Base-by-base conservation (phyloP, 2,329 filamentous ascomycete genomes). In the Teratosphaeria destructans region DNA sequence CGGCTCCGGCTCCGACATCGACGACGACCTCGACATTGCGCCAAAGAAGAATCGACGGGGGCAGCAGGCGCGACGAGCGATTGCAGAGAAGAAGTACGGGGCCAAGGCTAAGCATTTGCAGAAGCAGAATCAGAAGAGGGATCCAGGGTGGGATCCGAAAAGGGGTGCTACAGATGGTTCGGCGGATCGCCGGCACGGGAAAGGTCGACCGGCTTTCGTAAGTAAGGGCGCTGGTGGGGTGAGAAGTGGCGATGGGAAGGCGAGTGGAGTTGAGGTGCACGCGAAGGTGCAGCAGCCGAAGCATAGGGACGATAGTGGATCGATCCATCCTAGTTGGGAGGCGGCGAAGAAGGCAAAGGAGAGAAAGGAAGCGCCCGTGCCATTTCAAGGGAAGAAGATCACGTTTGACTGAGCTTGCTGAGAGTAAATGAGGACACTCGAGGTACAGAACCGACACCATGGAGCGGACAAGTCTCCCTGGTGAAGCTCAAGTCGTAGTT, bases 31-130 rank as follows among this genome's bases (percentile, higher is more conserved):
- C 1, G 82, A 81, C 5, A 78, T 78, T 4, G 65, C 78, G 0
- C 74, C 79, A 0, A 83, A 84, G 66, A 92, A 91, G 74, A 92
- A 93, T 67, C 81, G 88, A 26, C 80, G 84, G 54, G 89, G 89
- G 3, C 89, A 95, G 74, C 82, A 85, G 52, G 88, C 87, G n/a
- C 83, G 89, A 8, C 87, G 89, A 70, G 83, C 85, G 27, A 87
- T 94, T 60, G 88, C 85, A 78, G 89, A 93, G 76, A 86, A 89
- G 76, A 93, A 92, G 70, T 93, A 81, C 71, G 88, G 88, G 56
- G 78, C 80, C 14, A 80, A 82, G 62, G 90, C 89, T 1, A 88
- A 85, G 65, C 88, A 91, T 68, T 55, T 85, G 3, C 72, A 85
- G 52, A 77, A 79, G 11, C 68, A 76, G 61, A 65, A 70, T 56